Conservation (phyloP, 768 basidiomycete species). For the Serendipita vermifera region DNA sequence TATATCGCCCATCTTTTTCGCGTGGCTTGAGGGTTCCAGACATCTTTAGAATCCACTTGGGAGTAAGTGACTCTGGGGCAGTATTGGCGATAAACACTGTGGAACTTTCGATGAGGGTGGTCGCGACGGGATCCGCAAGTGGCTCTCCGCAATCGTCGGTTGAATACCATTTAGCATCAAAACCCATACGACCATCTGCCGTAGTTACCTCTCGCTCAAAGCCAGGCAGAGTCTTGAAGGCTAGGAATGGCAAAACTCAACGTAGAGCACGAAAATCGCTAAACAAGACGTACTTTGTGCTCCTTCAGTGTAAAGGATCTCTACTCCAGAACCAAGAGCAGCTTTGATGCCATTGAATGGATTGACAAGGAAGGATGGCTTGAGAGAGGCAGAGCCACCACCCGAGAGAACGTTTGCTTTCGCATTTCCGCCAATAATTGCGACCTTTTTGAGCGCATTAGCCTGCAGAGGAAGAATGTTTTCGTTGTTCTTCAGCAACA, state of each 20-base stretch:
- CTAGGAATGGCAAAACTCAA: slow-evolving; percentile 24
- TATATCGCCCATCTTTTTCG: slow-evolving; percentile 23
- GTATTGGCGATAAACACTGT: slow-evolving; percentile 46
- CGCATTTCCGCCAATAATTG: slow-evolving; percentile 23
- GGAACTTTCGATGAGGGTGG: slow-evolving; percentile 44
- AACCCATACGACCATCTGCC: slow-evolving; percentile 47
- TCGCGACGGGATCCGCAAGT: slow-evolving; percentile 21
- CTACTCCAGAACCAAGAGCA: slow-evolving; percentile 37
- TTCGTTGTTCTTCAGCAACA: slow-evolving; percentile 34
- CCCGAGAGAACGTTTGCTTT: slow-evolving; percentile 20
- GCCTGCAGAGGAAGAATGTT: slow-evolving; percentile 23
- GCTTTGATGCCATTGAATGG: slow-evolving; percentile 65
- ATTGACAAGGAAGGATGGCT: slow-evolving; percentile 42
- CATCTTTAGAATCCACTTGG: slow-evolving; percentile 47
- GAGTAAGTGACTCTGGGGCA: slow-evolving; percentile 44
- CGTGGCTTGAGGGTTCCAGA: slow-evolving; percentile 46
- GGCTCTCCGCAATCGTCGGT: slow-evolving; percentile 40
- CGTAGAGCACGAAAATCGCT: no score
- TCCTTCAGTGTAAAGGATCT: slow-evolving; percentile 56
- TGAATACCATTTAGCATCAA: slow-evolving; percentile 48
- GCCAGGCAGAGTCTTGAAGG: slow-evolving; percentile 49
- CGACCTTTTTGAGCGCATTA: slow-evolving; percentile 18
- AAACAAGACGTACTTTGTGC: slow-evolving; percentile 45
- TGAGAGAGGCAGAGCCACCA: slow-evolving; percentile 26
- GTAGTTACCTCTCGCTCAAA: slow-evolving; percentile 57